Percentiles rank a stretch among this genome's conserved stretches.
These are phyloP conservation scores for Caryopteris hybrid DNA, from an alignment of 305 asterid genomes.

Conservation along the genomic window DNA sequence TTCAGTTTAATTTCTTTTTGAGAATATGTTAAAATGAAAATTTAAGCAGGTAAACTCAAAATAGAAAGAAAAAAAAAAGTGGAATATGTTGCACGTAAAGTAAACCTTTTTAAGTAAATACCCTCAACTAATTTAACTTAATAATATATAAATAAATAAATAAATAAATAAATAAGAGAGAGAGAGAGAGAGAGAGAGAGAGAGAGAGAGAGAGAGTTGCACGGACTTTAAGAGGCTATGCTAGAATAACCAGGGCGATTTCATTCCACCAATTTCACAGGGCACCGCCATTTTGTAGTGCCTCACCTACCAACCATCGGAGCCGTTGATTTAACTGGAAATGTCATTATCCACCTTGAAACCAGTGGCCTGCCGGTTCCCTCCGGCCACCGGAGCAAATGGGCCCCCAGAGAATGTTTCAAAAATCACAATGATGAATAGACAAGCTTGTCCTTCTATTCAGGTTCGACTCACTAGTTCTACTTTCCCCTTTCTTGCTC, in stretches of 20 bases:
- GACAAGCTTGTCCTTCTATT: slow-evolving; percentile 23
- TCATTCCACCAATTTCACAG: slow-evolving; percentile 6
- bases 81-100: no score
- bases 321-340: slow-evolving; percentile 29
- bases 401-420: slow-evolving; percentile 19
- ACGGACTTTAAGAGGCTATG: slow-evolving; percentile 1
- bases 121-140: no score
- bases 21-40: no score
- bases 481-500: not conserved
- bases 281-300: slow-evolving; percentile 15
- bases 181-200: no score
- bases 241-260: not conserved
- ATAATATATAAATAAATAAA: no score
- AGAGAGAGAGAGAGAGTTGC: not conserved
- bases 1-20: no score
- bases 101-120: no score
- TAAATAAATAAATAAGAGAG: no score
- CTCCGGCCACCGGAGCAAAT: slow-evolving; percentile 22
- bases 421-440: slow-evolving; percentile 18
- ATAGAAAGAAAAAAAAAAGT: no score
- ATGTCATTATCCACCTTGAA: slow-evolving; percentile 36
- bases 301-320: slow-evolving; percentile 23
- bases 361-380: slow-evolving; percentile 24
- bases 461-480: slow-evolving; percentile 28
- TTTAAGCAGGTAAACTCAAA: no score